Evolutionary conservation across 169 alveolate genomes (phyloP).

Genomic region (Cryptosporidium sp.): DNA sequence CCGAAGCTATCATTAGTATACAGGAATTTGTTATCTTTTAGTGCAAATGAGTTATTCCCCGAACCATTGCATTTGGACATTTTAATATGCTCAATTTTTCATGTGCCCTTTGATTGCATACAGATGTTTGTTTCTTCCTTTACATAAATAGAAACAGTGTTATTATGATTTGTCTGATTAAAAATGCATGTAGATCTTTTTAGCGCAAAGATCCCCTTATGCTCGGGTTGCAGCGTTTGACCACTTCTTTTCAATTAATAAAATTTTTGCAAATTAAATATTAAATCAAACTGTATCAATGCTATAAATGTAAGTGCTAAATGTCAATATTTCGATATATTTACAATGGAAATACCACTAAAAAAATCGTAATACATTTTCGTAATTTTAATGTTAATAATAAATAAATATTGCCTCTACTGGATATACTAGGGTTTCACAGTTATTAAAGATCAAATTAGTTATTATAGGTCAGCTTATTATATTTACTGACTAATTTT

Average conservation of each 20-base stretch:
- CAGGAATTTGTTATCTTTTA: not conserved
- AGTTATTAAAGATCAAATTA: not conserved
- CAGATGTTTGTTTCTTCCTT: not conserved
- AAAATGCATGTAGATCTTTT: constrained; percentile 66
- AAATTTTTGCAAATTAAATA: constrained; percentile 22
- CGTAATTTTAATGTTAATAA: no score
- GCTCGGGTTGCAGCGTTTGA: constrained; percentile 74
- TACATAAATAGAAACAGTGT: not conserved
- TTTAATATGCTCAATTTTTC: constrained; percentile 4
- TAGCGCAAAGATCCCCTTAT: constrained; percentile 69
- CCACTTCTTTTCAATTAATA: constrained; percentile 27
- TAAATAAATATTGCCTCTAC: not conserved
- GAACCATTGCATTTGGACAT: constrained; percentile 63
- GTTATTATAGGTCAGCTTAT: no score
- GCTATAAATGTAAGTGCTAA: not conserved
- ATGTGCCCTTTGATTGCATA: constrained; percentile 23
- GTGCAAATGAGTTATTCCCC: constrained; percentile 7
- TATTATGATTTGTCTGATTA: constrained; percentile 1
- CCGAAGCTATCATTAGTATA: not conserved
- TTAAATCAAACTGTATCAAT: not conserved
- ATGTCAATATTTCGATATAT: not conserved
- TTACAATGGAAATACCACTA: not conserved
- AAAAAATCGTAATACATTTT: not conserved
- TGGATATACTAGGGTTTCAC: no score
- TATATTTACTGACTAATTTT: not conserved